These are phyloP conservation scores for Barnettozyma pratensis DNA, from an alignment of 805 yeast genomes.

Conservation along the genomic window DNA sequence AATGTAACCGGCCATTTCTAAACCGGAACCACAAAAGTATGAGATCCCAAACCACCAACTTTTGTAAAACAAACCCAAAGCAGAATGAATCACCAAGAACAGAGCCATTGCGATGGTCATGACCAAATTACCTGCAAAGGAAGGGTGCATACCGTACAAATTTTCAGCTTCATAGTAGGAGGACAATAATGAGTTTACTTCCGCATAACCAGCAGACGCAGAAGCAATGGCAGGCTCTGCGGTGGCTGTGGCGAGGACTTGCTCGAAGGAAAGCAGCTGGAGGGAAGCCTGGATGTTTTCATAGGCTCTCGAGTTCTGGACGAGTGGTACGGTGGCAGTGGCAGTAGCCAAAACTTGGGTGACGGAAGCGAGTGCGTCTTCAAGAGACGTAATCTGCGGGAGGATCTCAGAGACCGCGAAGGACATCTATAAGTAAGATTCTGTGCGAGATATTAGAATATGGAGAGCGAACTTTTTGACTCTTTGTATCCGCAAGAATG, in stretches of 20 bases:
- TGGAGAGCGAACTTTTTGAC: no score
- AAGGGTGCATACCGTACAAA: conserved; percentile 43
- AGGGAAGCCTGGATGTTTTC: conserved; percentile 19
- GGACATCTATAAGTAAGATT: conserved; percentile 1
- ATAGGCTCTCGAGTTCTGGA: conserved; percentile 15
- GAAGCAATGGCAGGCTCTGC: conserved; percentile 5
- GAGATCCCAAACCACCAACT: conserved; percentile 66
- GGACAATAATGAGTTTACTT: conserved; percentile 5
- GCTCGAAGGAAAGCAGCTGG: conserved; percentile 10
- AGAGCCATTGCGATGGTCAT: conserved; percentile 52
- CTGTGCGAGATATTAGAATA: no score
- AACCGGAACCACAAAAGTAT: conserved; percentile 46
- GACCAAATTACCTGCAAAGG: conserved; percentile 51
- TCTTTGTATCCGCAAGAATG: no score
- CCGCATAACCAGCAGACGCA: conserved; percentile 9
- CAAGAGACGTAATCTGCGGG: conserved; percentile 15
- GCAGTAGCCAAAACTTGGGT: conserved; percentile 16
- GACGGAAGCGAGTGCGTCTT: conserved; percentile 11
- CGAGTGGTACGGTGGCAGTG: conserved; percentile 7
- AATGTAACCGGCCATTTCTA: conserved; percentile 66
- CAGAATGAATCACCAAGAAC: conserved; percentile 36
- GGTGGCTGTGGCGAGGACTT: conserved; percentile 11
- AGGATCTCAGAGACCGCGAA: conserved; percentile 6
- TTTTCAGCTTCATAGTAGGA: conserved; percentile 9
- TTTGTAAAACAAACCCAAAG: conserved; percentile 37